phyloP scores from a whole-genome alignment of 2,329 filamentous ascomycete species.

The Sclerotinia sclerotiorum region DNA sequence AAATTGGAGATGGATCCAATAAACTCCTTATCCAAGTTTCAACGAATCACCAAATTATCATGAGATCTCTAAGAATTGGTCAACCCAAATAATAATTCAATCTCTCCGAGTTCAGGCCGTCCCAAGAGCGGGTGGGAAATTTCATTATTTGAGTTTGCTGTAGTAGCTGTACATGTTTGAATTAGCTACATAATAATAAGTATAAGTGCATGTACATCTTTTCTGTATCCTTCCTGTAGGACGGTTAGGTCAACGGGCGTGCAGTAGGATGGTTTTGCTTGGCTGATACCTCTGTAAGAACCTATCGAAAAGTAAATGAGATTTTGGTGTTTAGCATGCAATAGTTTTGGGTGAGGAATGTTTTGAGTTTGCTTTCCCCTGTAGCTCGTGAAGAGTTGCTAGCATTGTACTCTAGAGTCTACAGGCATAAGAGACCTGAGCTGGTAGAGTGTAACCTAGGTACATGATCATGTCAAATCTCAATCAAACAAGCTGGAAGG shows the following conservation, averaged over 20 bases:
- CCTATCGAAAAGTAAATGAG: constrained; percentile 1
- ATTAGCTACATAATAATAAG: background rate
- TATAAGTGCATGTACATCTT: background rate
- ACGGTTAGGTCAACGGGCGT: constrained; percentile 13
- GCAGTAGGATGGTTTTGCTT: constrained; percentile 5
- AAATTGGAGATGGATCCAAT: constrained; percentile 1
- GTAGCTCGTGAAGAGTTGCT: background rate
- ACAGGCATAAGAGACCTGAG: background rate
- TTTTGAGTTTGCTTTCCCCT: background rate
- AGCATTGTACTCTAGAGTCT: background rate
- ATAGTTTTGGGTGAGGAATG: background rate
- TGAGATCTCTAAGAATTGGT: background rate
- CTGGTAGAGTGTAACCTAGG: background rate
- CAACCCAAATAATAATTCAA: background rate
- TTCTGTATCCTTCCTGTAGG: background rate
- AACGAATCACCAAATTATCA: background rate
- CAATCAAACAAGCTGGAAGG: background rate
- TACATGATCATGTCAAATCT: background rate
- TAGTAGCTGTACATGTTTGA: too few species aligned
- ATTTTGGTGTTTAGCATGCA: background rate
- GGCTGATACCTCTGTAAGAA: constrained; percentile 3
- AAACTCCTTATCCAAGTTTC: background rate
- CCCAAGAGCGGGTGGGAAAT: constrained; percentile 5
- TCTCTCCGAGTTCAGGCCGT: constrained; percentile 15
- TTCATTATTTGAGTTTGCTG: background rate